Conservation (phyloP, 1,284 basidiomycete species). For the Clitocybe nebularis region DNA sequence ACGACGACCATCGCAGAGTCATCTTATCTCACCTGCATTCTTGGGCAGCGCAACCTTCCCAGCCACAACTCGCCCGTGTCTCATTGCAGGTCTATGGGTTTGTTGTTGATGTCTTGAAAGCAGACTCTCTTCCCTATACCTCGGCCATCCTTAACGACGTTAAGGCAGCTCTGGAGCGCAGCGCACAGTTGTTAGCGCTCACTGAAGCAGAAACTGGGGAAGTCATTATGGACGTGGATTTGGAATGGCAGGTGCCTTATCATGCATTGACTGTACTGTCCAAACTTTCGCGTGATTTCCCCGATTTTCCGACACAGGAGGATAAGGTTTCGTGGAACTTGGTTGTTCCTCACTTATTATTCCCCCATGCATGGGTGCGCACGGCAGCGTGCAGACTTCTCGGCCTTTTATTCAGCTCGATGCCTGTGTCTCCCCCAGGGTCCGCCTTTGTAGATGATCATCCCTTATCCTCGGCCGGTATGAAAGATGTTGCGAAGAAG, state of each 20-base stretch:
- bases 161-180: conserved; percentile 44
- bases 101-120: conserved; percentile 62
- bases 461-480: conserved; percentile 48
- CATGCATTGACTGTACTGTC: conserved; percentile 68
- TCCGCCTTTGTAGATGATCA: conserved; percentile 33
- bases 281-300: conserved; percentile 63
- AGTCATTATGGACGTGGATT: conserved; percentile 42
- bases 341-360: conserved; percentile 71
- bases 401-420: conserved; percentile 63
- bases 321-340: conserved; percentile 59
- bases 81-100: conserved; percentile 83
- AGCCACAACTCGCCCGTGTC: conserved; percentile 64
- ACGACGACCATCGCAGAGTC: conserved; percentile 54
- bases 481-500: conserved; percentile 76
- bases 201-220: conserved; percentile 35
- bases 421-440: conserved; percentile 38
- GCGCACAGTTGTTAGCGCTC: conserved; percentile 35
- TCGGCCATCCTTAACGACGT: conserved; percentile 59
- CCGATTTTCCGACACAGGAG: conserved; percentile 38
- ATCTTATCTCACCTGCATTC: conserved; percentile 73
- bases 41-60: conserved; percentile 72
- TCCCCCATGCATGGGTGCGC: conserved; percentile 95
- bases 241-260: conserved; percentile 85
- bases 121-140: conserved; percentile 46
- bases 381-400: conserved; percentile 78